These are phyloP conservation scores for Malus hybrid DNA, from an alignment of 331 rosid species.

Conservation along the genomic window DNA sequence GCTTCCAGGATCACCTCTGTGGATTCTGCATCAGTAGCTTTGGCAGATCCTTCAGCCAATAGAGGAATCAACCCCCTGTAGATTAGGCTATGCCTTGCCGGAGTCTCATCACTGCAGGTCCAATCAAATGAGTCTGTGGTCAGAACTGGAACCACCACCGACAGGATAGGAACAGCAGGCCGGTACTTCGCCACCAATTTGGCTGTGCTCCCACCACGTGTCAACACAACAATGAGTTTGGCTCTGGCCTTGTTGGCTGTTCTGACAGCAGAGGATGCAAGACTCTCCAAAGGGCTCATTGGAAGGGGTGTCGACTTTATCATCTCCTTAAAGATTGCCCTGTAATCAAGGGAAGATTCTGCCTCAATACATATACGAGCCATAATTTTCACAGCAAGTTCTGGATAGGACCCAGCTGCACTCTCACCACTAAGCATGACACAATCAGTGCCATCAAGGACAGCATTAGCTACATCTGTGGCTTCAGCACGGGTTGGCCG, in stretches of 20 bases:
- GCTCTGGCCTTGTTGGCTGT: constrained; percentile 93
- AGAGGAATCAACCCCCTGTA: constrained; percentile 91
- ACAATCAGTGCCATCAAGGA: constrained; percentile 84
- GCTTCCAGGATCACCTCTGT: constrained; percentile 93
- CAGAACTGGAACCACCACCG: constrained; percentile 88
- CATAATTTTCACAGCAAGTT: constrained; percentile 80
- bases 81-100: constrained; percentile 93
- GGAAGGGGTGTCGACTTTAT: constrained; percentile 91
- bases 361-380: constrained; percentile 87
- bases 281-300: constrained; percentile 98
- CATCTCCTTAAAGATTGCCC: constrained; percentile 90
- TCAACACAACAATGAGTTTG: constrained; percentile 81
- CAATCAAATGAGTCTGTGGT: constrained; percentile 88
- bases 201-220: constrained; percentile 97
- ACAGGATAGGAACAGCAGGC: constrained; percentile 94
- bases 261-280: constrained; percentile 95
- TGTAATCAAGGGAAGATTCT: constrained; percentile 87
- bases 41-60: constrained; percentile 93
- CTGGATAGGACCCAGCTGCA: constrained; percentile 85
- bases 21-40: constrained; percentile 95
- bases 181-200: constrained; percentile 91
- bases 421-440: constrained; percentile 93
- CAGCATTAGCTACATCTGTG: constrained; percentile 88
- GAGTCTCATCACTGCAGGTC: constrained; percentile 88
- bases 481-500: constrained; percentile 89